phyloP scores from a whole-genome alignment of 129 eudicot genomes.

The Helianthus annuus region DNA sequence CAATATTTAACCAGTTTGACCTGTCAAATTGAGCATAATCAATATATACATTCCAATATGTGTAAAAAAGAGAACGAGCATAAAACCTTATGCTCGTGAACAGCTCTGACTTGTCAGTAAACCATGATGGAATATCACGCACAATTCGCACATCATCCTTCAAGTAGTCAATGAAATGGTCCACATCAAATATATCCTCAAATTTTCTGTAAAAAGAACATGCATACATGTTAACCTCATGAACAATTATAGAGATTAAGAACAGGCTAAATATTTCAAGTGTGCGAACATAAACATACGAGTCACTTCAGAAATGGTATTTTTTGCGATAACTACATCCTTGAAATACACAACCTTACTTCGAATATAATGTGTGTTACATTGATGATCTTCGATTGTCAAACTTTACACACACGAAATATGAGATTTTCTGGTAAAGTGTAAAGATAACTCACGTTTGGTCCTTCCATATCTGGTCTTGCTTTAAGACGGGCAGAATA shows the following conservation, averaged over 20 bases:
- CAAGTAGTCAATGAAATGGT: constrained; percentile 96
- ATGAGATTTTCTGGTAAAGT: constrained; percentile 26
- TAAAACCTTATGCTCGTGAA: constrained; percentile 87
- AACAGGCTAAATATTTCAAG: constrained; percentile 14
- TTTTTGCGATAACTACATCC: too few species aligned
- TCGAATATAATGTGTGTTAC: neutral
- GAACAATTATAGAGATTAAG: constrained; percentile 18
- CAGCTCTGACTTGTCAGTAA: constrained; percentile 84
- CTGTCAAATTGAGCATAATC: neutral
- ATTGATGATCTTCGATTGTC: neutral
- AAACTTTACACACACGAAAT: constrained; percentile 12
- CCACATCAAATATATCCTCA: constrained; percentile 97
- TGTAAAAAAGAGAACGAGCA: constrained; percentile 1
- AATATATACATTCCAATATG: neutral
- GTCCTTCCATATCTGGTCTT: constrained; percentile 99
- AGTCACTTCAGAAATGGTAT: too few species aligned
- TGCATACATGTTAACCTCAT: constrained; percentile 1
- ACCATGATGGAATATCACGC: constrained; percentile 98
- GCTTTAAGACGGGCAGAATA: constrained; percentile 91
- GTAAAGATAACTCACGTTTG: constrained; percentile 81
- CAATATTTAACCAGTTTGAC: neutral
- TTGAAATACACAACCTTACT: too few species aligned
- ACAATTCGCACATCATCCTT: constrained; percentile 93
- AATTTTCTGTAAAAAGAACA: constrained; percentile 61
- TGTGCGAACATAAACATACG: neutral